These are phyloP conservation scores for Karstenula rhodostoma DNA, from an alignment of 2,329 filamentous ascomycete species.

Conservation along the genomic window DNA sequence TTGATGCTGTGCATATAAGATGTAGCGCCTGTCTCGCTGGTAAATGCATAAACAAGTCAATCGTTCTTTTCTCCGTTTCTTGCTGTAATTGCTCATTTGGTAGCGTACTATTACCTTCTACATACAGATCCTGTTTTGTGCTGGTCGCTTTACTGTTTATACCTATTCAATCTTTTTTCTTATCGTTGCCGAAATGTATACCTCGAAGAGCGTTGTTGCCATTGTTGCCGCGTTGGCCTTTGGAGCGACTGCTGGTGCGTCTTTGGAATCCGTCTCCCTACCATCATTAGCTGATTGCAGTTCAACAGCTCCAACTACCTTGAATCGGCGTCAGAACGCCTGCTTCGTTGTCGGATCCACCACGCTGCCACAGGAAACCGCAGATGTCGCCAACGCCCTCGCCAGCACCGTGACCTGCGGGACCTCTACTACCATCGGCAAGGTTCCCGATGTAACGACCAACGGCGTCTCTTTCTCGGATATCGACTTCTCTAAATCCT, in stretches of 20 bases:
- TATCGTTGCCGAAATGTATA: slow-evolving; percentile 1
- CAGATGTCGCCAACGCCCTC: slow-evolving; percentile 54
- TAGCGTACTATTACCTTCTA: slow-evolving; percentile 6
- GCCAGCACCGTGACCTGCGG: slow-evolving; percentile 60
- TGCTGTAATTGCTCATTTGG: slow-evolving; percentile 6
- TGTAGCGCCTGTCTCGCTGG: not conserved
- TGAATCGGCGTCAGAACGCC: slow-evolving; percentile 31
- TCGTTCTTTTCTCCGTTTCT: slow-evolving; percentile 6
- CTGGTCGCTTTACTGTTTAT: slow-evolving; percentile 10
- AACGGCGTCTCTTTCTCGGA: slow-evolving; percentile 60
- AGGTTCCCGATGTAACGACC: slow-evolving; percentile 65
- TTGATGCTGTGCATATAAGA: slow-evolving; percentile 7
- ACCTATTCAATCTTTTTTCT: not conserved
- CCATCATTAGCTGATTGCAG: not conserved
- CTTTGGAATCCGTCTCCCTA: not conserved
- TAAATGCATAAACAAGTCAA: slow-evolving; percentile 12
- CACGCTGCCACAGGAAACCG: slow-evolving; percentile 61
- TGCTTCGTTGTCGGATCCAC: slow-evolving; percentile 65
- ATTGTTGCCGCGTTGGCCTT: slow-evolving; percentile 9
- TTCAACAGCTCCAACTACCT: slow-evolving; percentile 6
- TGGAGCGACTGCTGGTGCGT: slow-evolving; percentile 6
- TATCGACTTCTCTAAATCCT: slow-evolving; percentile 64
- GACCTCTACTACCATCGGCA: slow-evolving; percentile 58
- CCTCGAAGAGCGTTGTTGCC: slow-evolving; percentile 5
- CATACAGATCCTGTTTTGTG: slow-evolving; percentile 7